These are phyloP conservation scores for Zymoseptoria tritici DNA, from an alignment of 2,329 filamentous ascomycete species.

Conservation along the genomic window DNA sequence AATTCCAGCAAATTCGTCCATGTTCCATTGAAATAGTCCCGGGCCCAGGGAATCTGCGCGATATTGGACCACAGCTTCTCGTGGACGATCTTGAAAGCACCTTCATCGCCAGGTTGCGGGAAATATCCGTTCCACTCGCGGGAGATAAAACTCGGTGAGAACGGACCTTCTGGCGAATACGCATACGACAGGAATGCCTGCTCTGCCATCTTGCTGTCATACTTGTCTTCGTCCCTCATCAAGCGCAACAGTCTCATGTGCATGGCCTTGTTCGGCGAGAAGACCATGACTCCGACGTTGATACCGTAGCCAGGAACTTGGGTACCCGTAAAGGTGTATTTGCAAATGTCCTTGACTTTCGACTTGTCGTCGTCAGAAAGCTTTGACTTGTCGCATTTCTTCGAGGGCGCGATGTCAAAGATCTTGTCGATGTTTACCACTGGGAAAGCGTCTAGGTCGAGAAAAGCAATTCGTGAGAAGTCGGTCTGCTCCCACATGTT, in stretches of 20 bases:
- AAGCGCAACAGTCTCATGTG: conserved; percentile 14
- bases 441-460: conserved; percentile 65
- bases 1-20: conserved; percentile 14
- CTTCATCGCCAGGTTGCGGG: conserved; percentile 10
- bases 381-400: conserved; percentile 10
- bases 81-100: conserved; percentile 16
- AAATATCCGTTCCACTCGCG: conserved; percentile 18
- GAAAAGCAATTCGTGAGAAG: conserved; percentile 82
- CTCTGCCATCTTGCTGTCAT: conserved; percentile 17
- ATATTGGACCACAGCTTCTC: conserved; percentile 16
- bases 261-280: conserved; percentile 17
- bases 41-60: conserved; percentile 9
- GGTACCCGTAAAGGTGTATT: conserved; percentile 15
- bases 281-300: conserved; percentile 18
- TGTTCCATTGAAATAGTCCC: conserved; percentile 11
- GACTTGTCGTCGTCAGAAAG: conserved; percentile 17
- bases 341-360: conserved; percentile 11
- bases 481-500: conserved; percentile 83
- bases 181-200: conserved; percentile 17
- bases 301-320: conserved; percentile 11
- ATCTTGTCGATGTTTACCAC: conserved; percentile 17
- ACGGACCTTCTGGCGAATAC: conserved; percentile 11
- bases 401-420: conserved; percentile 13
- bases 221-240: conserved; percentile 10
- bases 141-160: conserved; percentile 11